Evolutionary conservation across 2,329 filamentous ascomycete genomes (phyloP).

Genomic region (Xylaria sp.): DNA sequence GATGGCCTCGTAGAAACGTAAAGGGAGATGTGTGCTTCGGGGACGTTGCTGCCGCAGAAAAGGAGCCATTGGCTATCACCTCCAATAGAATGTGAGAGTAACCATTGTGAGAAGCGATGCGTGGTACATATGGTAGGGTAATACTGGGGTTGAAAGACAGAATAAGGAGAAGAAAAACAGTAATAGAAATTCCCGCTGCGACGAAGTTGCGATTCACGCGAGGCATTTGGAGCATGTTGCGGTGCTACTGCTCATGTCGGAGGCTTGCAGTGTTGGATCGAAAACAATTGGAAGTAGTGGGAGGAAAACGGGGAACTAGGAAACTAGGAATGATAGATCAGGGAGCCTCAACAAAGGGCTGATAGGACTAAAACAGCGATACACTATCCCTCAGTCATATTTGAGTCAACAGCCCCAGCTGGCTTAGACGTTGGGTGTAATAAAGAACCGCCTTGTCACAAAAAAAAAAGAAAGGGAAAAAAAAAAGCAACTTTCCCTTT

Average conservation of each 20-base stretch:
- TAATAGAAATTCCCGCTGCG: conserved; percentile 10
- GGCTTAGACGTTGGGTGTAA: too few species aligned
- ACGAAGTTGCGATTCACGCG: conserved; percentile 9
- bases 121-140: neutral
- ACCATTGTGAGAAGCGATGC: conserved; percentile 5
- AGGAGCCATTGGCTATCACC: neutral
- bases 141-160: conserved; percentile 10
- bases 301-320: neutral
- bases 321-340: neutral
- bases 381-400: too few species aligned
- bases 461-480: too few species aligned
- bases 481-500: neutral
- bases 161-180: conserved; percentile 5
- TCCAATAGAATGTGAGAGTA: neutral
- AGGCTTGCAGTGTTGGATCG: neutral
- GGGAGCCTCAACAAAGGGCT: neutral
- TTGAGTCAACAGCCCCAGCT: too few species aligned
- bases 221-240: conserved; percentile 14
- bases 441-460: too few species aligned
- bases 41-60: neutral
- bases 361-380: neutral
- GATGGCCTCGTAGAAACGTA: conserved; percentile 21
- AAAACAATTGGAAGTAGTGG: too few species aligned
- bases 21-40: conserved; percentile 18
- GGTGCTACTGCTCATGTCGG: neutral